Evolutionary conservation across 2,329 filamentous ascomycete genomes (phyloP).

Genomic region (Alternaria triticimaculans): DNA sequence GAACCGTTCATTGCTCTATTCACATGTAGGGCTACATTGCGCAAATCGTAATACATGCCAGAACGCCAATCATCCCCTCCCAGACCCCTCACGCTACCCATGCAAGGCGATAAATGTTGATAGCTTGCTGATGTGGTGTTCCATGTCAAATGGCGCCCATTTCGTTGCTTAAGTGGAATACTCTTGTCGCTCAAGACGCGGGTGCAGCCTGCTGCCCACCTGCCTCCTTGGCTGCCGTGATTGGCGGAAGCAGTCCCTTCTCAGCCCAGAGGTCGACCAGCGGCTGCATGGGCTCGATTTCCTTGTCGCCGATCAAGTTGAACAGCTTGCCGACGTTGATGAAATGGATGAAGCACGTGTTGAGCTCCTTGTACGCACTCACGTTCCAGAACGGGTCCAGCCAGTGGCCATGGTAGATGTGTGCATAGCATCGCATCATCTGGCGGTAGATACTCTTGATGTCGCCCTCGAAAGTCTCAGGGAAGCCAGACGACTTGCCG

Average conservation of each 20-base stretch:
- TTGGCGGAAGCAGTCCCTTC: conserved; percentile 78
- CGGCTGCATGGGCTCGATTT: conserved; percentile 95
- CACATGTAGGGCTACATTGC: conserved; percentile 4
- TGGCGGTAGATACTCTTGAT: conserved; percentile 73
- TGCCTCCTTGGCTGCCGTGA: conserved; percentile 29
- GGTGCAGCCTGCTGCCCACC: conserved; percentile 26
- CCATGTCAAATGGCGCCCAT: conserved; percentile 17
- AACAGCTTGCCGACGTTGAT: conserved; percentile 76
- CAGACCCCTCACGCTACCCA: conserved; percentile 7
- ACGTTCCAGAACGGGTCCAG: conserved; percentile 59
- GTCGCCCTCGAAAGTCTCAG: conserved; percentile 66
- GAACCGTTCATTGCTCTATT: conserved; percentile 8
- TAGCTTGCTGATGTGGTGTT: conserved; percentile 6
- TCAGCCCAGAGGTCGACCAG: conserved; percentile 90
- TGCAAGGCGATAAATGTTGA: conserved; percentile 17
- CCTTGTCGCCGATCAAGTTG: conserved; percentile 78
- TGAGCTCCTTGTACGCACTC: conserved; percentile 57
- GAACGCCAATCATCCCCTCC: conserved; percentile 11
- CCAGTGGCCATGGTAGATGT: conserved; percentile 61
- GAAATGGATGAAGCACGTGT: conserved; percentile 62
- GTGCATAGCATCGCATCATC: conserved; percentile 62
- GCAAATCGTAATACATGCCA: conserved; percentile 13
- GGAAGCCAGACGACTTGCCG: conserved; percentile 82
- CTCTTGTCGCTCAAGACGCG: conserved; percentile 7
- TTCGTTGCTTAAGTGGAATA: neutral